A percentile compares a stretch with the other conserved stretches of the same genome.
phyloP scores from a whole-genome alignment of 495 filamentous ascomycete species.

The Sordaria brevicollis region DNA sequence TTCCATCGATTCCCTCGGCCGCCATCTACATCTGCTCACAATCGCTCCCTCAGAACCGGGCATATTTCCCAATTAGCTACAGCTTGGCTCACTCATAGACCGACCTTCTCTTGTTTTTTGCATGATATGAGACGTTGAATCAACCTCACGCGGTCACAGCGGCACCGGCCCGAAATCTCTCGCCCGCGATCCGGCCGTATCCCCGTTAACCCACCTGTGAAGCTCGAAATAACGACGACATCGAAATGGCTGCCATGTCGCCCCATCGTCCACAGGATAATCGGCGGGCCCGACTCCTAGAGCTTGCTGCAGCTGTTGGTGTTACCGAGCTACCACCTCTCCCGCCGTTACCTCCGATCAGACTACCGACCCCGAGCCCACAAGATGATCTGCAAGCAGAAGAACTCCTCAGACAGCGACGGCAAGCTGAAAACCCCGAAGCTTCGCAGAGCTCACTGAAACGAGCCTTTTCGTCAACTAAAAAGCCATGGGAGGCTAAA shows the following conservation, averaged over 20 bases:
- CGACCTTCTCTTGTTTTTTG: background rate
- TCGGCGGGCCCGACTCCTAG: slow-evolving; percentile 24
- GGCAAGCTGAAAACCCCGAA: slow-evolving; percentile 17
- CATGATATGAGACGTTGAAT: background rate
- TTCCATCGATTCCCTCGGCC: background rate
- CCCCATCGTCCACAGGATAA: slow-evolving; percentile 11
- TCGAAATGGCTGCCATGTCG: slow-evolving; percentile 9
- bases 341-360: slow-evolving; percentile 8
- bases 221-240: background rate
- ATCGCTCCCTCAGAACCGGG: background rate
- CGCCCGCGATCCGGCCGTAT: background rate
- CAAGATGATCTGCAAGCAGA: slow-evolving; percentile 34
- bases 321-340: slow-evolving; percentile 17
- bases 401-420: slow-evolving; percentile 33
- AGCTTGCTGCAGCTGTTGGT: slow-evolving; percentile 27
- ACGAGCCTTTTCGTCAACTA: slow-evolving; percentile 33
- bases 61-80: background rate
- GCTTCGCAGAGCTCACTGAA: slow-evolving; percentile 25
- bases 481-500: slow-evolving; percentile 38
- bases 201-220: background rate
- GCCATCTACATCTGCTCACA: background rate
- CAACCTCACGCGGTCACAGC: background rate
- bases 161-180: background rate
- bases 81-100: background rate
- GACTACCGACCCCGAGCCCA: slow-evolving; percentile 16